Evolutionary conservation across 2,329 filamentous ascomycete genomes (phyloP).

Genomic region (Diplodia seriata): DNA sequence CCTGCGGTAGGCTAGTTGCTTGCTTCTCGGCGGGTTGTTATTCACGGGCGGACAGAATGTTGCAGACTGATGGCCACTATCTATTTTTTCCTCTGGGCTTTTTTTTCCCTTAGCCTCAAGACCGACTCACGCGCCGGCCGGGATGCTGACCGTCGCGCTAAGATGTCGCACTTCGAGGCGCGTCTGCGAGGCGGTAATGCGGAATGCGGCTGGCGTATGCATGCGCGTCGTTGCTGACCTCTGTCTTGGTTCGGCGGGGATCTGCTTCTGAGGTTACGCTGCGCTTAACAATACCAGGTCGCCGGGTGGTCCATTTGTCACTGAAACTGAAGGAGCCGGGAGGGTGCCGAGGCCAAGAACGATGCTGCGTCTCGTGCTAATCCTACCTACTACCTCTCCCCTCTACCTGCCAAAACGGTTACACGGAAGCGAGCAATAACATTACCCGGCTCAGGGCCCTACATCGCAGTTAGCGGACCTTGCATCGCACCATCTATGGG

Average conservation of each 20-base stretch:
- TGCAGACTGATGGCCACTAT: constrained; percentile 2
- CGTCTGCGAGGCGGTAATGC: background rate
- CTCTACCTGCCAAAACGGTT: background rate
- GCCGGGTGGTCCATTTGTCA: constrained; percentile 15
- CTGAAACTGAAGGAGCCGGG: background rate
- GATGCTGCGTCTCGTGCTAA: constrained; percentile 11
- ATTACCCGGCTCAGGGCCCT: background rate
- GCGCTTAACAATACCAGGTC: constrained; percentile 1
- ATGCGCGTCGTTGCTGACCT: constrained; percentile 5
- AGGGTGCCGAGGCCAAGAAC: constrained; percentile 5
- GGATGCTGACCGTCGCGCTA: constrained; percentile 9
- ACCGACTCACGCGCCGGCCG: constrained; percentile 5
- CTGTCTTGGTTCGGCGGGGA: constrained; percentile 8
- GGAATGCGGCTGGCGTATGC: background rate
- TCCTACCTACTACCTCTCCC: background rate
- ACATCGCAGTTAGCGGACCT: background rate
- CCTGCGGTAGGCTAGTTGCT: constrained; percentile 33
- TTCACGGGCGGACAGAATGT: constrained; percentile 1
- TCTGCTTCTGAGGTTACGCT: constrained; percentile 20
- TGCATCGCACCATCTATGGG: background rate
- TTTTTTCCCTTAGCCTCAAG: background rate
- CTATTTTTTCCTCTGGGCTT: background rate
- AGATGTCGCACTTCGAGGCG: background rate
- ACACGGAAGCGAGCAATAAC: background rate
- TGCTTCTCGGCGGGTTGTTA: constrained; percentile 18